Evolutionary conservation across 2,329 filamentous ascomycete species (phyloP), one percentile per base, ranked within the genome.

Genomic region (Dissoconium aciculare): DNA sequence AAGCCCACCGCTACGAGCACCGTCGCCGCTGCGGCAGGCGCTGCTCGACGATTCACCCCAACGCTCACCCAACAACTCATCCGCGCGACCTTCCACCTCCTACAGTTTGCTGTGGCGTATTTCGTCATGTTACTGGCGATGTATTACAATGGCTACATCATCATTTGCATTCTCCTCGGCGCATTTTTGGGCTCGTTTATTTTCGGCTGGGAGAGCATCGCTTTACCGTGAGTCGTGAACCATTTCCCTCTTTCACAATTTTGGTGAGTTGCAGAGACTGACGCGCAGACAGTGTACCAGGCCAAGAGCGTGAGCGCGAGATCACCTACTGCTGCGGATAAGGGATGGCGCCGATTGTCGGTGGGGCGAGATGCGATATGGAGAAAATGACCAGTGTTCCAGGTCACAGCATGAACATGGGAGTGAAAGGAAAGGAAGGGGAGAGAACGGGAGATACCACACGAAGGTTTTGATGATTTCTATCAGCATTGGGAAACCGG

Each of bases 81-180:
- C 3, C 67, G 79, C 5, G 74, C 79, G 0, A 39, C 74, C 3
- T 51, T 87, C 12, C 78, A 85, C 43, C 72, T 74, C 57, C 33
- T 71, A 3, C 77, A 80, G 42, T 82, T 87, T 45, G 72, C 71
- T 0, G 66, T 83, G 2, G 79, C 78, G 2, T 89, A 87, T 51
- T 72, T 87, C 43, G 55, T 87, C 46, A 87, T 89, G 81, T 29
- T 45, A 25, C 32, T 74, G 15, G 66, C 69, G 12, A 74, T 74
- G 69, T 73, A 72, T 40, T 74, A 65, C 53, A 74, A 74, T 35
- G 67, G 60, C 5, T 89, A 82, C 54, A 66, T 89, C 39, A 80
- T 89, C 52, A 75, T 87, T 36, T 81, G 73, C 43, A 82, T 89
- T 51, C 70, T 87, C 39, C 67, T 87, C 33, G 82, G 82, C 2